A percentile compares a stretch with the other conserved stretches of the same genome.
phyloP scores from a whole-genome alignment of 1,139 yeast genomes.

The Kurtzmaniella quercitrusa region DNA sequence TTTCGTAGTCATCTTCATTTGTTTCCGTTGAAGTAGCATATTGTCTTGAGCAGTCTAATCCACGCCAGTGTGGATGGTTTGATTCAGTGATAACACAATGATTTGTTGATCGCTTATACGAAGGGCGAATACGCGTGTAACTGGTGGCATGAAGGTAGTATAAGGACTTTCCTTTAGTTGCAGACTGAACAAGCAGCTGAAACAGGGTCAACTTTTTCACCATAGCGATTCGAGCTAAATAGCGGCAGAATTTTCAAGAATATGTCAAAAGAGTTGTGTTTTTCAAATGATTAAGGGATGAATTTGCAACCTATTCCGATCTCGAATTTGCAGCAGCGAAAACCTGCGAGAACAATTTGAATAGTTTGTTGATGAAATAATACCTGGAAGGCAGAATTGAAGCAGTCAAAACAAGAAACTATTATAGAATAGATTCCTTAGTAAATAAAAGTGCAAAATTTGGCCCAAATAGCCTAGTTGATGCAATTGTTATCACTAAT shows the following conservation, averaged over 20 bases:
- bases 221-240: neutral
- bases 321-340: neutral
- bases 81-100: neutral
- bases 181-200: neutral
- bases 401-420: no score
- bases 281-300: no score
- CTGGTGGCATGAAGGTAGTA: neutral
- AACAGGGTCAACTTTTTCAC: neutral
- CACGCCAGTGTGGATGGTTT: neutral
- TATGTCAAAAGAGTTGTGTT: no score
- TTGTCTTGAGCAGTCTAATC: conserved; percentile 1
- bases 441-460: neutral
- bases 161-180: neutral
- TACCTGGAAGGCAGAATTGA: no score
- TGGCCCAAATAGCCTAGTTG: neutral
- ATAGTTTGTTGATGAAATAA: no score
- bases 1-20: conserved; percentile 27
- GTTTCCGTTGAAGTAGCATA: conserved; percentile 7
- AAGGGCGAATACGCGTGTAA: neutral
- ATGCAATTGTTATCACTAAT: neutral
- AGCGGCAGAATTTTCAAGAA: no score
- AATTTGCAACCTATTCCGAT: neutral
- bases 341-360: no score
- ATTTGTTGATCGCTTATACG: neutral
- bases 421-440: no score